These are phyloP conservation scores for Phytophthora fragariae DNA, from an alignment of 352 stramenopile genomes.

Conservation along the genomic window DNA sequence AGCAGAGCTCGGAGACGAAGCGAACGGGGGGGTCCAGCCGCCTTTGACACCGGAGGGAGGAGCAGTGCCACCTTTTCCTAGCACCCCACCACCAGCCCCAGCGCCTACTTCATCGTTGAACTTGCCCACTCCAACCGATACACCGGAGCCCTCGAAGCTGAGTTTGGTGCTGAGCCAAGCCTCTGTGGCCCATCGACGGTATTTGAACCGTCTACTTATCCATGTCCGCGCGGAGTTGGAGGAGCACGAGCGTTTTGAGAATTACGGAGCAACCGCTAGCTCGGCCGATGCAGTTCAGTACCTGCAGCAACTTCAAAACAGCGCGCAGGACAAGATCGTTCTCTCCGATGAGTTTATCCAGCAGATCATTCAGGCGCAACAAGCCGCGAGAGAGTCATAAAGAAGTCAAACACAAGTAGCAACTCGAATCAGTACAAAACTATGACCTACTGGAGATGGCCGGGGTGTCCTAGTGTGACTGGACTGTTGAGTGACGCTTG, in stretches of 20 bases:
- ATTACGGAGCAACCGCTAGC: slow-evolving; percentile 74
- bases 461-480: neutral
- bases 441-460: slow-evolving; percentile 12
- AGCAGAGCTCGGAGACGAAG: slow-evolving; percentile 39
- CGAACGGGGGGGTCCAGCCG: slow-evolving; percentile 33
- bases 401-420: slow-evolving; percentile 7
- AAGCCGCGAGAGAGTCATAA: slow-evolving; percentile 82
- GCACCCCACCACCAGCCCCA: slow-evolving; percentile 35
- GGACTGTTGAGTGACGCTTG: neutral
- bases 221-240: slow-evolving; percentile 74
- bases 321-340: slow-evolving; percentile 88
- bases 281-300: slow-evolving; percentile 88
- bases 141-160: slow-evolving; percentile 63
- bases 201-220: slow-evolving; percentile 72
- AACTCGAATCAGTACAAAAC: slow-evolving; percentile 24
- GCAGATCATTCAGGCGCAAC: slow-evolving; percentile 83
- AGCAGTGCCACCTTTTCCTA: slow-evolving; percentile 23
- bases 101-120: slow-evolving; percentile 24
- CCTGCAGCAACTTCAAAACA: slow-evolving; percentile 87
- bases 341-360: slow-evolving; percentile 89
- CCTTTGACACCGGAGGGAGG: slow-evolving; percentile 26
- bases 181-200: slow-evolving; percentile 74
- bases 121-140: slow-evolving; percentile 33
- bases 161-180: slow-evolving; percentile 66
- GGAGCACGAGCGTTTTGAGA: slow-evolving; percentile 83